Conservation (phyloP, 495 filamentous ascomycete genomes). For the Aspergillus carlsbadensis region DNA sequence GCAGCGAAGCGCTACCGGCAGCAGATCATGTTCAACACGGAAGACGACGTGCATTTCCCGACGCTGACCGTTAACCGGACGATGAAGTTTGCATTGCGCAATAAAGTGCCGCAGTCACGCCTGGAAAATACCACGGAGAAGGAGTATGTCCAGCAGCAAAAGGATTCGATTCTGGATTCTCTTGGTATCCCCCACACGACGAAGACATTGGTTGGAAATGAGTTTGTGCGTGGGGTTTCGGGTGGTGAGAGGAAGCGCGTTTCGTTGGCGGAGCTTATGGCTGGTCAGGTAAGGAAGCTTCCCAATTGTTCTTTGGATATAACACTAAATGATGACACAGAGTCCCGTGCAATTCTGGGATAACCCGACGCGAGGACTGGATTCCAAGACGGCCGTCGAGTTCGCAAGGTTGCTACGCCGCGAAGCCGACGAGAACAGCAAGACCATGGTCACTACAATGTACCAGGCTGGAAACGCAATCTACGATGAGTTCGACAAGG, state of each 20-base stretch:
- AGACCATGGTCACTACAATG: conserved; percentile 70
- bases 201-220: conserved; percentile 79
- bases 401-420: conserved; percentile 68
- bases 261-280: conserved; percentile 70
- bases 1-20: conserved; percentile 33
- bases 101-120: conserved; percentile 63
- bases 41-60: conserved; percentile 76
- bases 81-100: conserved; percentile 72
- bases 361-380: conserved; percentile 74
- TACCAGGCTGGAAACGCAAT: conserved; percentile 80
- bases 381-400: conserved; percentile 77
- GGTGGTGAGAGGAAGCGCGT: conserved; percentile 85
- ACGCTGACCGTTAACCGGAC: conserved; percentile 79
- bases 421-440: conserved; percentile 63
- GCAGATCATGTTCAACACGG: conserved; percentile 47
- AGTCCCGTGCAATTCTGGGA: conserved; percentile 86
- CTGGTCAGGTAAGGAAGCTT: conserved; percentile 47
- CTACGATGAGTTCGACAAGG: conserved; percentile 78
- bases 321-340: conserved; percentile 11
- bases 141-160: conserved; percentile 60
- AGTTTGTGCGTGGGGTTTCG: conserved; percentile 76
- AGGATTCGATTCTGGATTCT: conserved; percentile 74
- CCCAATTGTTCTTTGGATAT: conserved; percentile 37
- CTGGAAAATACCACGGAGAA: conserved; percentile 49
- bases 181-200: conserved; percentile 75